Conservation (phyloP, 2,329 filamentous ascomycete species). For the Trichoderma koningii region DNA sequence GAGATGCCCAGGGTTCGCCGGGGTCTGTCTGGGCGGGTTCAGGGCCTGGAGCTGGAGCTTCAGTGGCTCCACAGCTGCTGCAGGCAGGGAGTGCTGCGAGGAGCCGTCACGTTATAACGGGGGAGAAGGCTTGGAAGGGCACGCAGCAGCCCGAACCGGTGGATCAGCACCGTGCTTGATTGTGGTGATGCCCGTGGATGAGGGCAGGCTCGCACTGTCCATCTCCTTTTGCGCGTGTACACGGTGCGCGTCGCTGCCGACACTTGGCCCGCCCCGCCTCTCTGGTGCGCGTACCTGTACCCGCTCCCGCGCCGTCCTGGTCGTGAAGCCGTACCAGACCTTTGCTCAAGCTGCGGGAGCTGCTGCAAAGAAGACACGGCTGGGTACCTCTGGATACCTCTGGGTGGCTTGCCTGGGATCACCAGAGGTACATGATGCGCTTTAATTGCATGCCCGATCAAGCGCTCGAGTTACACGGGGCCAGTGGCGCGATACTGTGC, state of each 20-base stretch:
- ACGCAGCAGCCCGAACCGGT: slow-evolving; percentile 22
- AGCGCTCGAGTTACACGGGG: slow-evolving; percentile 12
- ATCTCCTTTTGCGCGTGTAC: slow-evolving; percentile 18
- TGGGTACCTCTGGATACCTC: no score
- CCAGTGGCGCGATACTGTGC: slow-evolving; percentile 21
- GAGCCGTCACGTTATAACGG: slow-evolving; percentile 22
- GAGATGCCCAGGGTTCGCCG: slow-evolving; percentile 11
- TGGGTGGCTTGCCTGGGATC: slow-evolving; percentile 20
- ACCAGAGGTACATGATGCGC: slow-evolving; percentile 2
- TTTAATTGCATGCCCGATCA: slow-evolving; percentile 26
- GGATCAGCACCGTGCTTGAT: slow-evolving; percentile 16
- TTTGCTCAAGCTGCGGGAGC: no score
- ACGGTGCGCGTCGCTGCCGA: slow-evolving; percentile 4
- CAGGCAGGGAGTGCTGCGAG: slow-evolving; percentile 18
- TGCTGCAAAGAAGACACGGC: no score
- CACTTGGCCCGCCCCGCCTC: background rate
- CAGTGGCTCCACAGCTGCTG: slow-evolving; percentile 19
- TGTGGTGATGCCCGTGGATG: background rate
- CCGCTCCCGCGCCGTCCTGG: no score
- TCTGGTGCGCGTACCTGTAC: slow-evolving; percentile 19
- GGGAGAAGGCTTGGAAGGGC: background rate
- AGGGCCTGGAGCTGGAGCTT: slow-evolving; percentile 13
- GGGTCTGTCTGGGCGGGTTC: slow-evolving; percentile 5
- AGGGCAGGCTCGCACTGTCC: slow-evolving; percentile 5
- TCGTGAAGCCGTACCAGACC: background rate